Evolutionary conservation across 164 flowering plant species (phyloP), one percentile per base, ranked within the genome.

Genomic region (Vitis riparia): DNA sequence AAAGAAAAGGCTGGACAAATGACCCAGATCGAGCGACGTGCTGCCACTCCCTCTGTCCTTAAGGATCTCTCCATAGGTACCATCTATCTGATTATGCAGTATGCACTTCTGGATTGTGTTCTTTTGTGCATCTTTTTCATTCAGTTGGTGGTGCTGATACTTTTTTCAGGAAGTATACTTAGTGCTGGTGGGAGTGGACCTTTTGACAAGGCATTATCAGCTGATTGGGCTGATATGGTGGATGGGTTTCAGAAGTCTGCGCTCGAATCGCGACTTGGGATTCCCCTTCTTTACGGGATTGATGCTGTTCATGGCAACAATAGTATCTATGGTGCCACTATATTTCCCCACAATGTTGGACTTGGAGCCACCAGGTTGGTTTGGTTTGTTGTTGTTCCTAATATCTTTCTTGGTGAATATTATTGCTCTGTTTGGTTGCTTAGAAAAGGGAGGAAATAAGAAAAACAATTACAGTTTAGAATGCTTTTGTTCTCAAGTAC

Each of bases 271-370:
- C 79, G 91, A 55, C 84, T 90, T 0, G 88, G 89, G 27, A 85
- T 90, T 66, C 94, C 91, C 16, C 69, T 90, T 10, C 32, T 88
- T 15, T 90, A 90, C 76, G 92, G 83, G 51, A 76, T 72, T 53
- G 94, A 90, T 71, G 92, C 94, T 5, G 94, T 90, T 68, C 92
- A 90, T 78, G 92, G 92, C 1, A 88, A 88, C 70, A 85, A 82
- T 64, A 85, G 68, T 57, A 72, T 88, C 5, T 87, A 73, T 73
- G 94, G 94, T 50, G 87, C 89, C 73, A 87, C 90, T 23, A 80
- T 88, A 23, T 90, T 87, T 56, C 92, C 95, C 69, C 95, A 90
- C 74, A 88, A 89, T 71, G 71, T 87, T 47, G 87, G 82, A 50
- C 89, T 89, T 59, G 94, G 91, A 51, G 90, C 91, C 61, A 82